phyloP scores from a whole-genome alignment of 2,329 filamentous ascomycete species.

The Lasiodiplodia sp. region DNA sequence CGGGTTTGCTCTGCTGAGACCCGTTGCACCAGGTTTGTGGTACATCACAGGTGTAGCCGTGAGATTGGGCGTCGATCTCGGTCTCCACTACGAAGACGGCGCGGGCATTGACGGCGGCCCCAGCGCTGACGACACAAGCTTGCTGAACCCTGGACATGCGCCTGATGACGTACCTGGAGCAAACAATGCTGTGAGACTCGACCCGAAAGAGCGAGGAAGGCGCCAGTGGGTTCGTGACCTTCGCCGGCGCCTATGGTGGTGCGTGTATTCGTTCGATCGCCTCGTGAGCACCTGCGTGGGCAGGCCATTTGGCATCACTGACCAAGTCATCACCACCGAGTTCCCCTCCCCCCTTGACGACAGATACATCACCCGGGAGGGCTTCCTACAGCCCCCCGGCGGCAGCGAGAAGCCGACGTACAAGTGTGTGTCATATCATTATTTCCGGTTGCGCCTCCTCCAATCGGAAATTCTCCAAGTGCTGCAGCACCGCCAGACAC shows the following conservation, averaged over 20 bases:
- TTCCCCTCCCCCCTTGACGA: conserved; percentile 91
- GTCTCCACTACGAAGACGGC: conserved; percentile 91
- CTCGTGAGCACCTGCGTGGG: conserved; percentile 94
- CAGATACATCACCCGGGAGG: conserved; percentile 80
- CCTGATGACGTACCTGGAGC: conserved; percentile 25
- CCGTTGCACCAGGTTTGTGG: conserved; percentile 93
- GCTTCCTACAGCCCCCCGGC: conserved; percentile 69
- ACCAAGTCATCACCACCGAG: conserved; percentile 94
- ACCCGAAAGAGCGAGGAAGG: conserved; percentile 67
- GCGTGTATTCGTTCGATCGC: conserved; percentile 93
- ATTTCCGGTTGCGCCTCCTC: conserved; percentile 84
- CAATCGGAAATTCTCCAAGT: conserved; percentile 97
- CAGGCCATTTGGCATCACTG: conserved; percentile 91
- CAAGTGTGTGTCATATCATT: conserved; percentile 90
- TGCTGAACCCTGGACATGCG: conserved; percentile 47
- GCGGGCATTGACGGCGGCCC: conserved; percentile 65
- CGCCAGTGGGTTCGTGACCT: conserved; percentile 87
- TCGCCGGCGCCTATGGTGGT: conserved; percentile 92
- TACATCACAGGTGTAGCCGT: conserved; percentile 96
- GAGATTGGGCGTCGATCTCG: conserved; percentile 87
- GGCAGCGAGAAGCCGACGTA: conserved; percentile 75
- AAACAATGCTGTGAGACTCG: conserved; percentile 44
- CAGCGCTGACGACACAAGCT: conserved; percentile 46
- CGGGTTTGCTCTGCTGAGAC: conserved; percentile 87
- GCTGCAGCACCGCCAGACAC: conserved; percentile 87